Evolutionary conservation across 352 stramenopile genomes (phyloP).

Genomic region (Phytophthora pinifolia): DNA sequence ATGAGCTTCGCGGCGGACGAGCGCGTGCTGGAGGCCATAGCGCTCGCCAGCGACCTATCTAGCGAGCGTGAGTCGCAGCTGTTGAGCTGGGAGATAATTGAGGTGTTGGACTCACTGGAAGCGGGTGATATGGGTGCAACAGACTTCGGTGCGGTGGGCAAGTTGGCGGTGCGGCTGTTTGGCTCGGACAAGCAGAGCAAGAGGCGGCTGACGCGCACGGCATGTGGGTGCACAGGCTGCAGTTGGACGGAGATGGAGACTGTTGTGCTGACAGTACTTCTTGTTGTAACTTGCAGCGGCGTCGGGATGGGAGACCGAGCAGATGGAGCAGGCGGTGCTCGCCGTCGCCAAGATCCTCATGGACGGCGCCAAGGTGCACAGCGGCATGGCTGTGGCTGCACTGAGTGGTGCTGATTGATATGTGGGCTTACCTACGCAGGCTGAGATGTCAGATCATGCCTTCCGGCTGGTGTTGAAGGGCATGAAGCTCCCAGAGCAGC

Average conservation of each 20-base stretch:
- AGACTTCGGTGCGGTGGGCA: slow-evolving; percentile 66
- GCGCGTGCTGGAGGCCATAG: slow-evolving; percentile 55
- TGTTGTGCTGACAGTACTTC: slow-evolving; percentile 1
- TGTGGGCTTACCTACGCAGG: slow-evolving; percentile 22
- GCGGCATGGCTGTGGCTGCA: background rate
- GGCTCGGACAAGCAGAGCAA: slow-evolving; percentile 67
- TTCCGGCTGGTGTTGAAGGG: slow-evolving; percentile 47
- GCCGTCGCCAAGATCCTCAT: slow-evolving; percentile 77
- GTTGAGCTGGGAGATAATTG: background rate
- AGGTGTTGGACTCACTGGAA: background rate
- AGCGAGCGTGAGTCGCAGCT: slow-evolving; percentile 37
- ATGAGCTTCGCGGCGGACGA: slow-evolving; percentile 61
- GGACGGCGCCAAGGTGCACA: slow-evolving; percentile 59
- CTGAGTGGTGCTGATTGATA: background rate
- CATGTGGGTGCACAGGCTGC: slow-evolving; percentile 37
- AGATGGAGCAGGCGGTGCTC: slow-evolving; percentile 57
- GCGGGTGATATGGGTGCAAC: background rate
- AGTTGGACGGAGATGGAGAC: too few relatives aligned
- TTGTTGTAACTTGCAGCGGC: slow-evolving; percentile 33
- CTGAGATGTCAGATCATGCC: slow-evolving; percentile 40
- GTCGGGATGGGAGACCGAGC: slow-evolving; percentile 54
- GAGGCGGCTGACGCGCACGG: slow-evolving; percentile 51
- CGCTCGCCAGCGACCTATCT: slow-evolving; percentile 33
- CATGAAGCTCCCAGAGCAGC: slow-evolving; percentile 43
- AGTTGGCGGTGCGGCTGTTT: slow-evolving; percentile 60